phyloP scores from a whole-genome alignment of 192 early-diverging fungal genomes.

The Coemansia pectinata region DNA sequence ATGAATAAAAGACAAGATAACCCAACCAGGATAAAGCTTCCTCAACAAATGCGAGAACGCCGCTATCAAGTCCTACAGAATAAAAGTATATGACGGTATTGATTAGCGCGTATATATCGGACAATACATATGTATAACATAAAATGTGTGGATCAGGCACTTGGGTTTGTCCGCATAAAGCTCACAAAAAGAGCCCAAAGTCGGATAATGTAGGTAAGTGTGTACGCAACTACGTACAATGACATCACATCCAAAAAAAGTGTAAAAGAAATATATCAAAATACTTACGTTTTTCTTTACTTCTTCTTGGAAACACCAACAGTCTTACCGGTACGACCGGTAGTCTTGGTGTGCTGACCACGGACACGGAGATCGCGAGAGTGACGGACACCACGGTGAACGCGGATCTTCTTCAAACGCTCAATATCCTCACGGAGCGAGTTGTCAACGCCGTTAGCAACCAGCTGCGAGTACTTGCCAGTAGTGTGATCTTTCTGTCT shows the following conservation, averaged over 20 bases:
- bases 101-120: background rate
- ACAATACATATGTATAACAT: background rate
- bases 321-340: conserved; percentile 92
- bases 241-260: conserved; percentile 6
- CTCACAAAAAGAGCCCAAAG: background rate
- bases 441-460: conserved; percentile 95
- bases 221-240: background rate
- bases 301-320: conserved; percentile 99
- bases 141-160: conserved; percentile 7
- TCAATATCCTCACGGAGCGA: conserved; percentile 98
- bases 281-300: conserved; percentile 54
- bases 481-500: conserved; percentile 97
- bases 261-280: conserved; percentile 1
- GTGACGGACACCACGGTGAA: conserved; percentile 99
- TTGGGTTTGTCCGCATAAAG: conserved; percentile 9
- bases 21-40: background rate
- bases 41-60: background rate
- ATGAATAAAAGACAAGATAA: background rate
- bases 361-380: conserved; percentile 97
- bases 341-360: conserved; percentile 99
- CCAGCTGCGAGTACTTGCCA: conserved; percentile 92
- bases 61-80: background rate
- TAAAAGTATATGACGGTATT: background rate
- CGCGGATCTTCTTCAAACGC: conserved; percentile 99
- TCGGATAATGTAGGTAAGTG: conserved; percentile 18